Evolutionary conservation across 768 basidiomycete genomes (phyloP).

Genomic region (Psilocybe cubensis): DNA sequence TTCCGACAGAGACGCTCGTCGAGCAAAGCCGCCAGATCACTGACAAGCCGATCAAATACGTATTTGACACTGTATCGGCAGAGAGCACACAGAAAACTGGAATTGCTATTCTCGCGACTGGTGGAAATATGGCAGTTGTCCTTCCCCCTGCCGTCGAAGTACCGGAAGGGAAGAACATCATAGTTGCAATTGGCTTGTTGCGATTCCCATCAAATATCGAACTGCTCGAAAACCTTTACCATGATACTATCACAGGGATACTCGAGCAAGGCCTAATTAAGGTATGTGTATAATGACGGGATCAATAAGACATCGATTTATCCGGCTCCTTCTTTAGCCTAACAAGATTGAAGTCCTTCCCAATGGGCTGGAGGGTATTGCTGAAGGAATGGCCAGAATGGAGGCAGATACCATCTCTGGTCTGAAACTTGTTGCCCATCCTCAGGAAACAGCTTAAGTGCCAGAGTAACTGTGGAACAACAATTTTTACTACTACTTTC

Average conservation of each 20-base stretch:
- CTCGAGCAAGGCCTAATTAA: constrained; percentile 22
- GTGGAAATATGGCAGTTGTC: constrained; percentile 10
- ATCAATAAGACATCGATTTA: background rate
- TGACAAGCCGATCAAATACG: constrained; percentile 21
- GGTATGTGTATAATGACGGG: constrained; percentile 4
- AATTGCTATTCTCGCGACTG: constrained; percentile 25
- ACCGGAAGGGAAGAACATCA: constrained; percentile 13
- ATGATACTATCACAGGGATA: constrained; percentile 11
- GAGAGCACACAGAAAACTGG: constrained; percentile 26
- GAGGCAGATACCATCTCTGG: constrained; percentile 42
- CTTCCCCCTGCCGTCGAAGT: background rate
- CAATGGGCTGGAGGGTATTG: constrained; percentile 45
- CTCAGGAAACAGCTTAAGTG: background rate
- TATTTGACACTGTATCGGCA: constrained; percentile 29
- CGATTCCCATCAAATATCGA: constrained; percentile 16
- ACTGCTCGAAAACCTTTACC: constrained; percentile 18
- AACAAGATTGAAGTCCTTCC: constrained; percentile 34
- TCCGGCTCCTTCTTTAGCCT: constrained; percentile 1
- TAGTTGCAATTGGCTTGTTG: constrained; percentile 9
- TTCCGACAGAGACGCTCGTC: constrained; percentile 19
- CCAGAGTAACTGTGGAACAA: background rate
- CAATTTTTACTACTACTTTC: background rate
- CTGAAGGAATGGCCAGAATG: constrained; percentile 42
- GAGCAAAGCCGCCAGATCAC: constrained; percentile 24
- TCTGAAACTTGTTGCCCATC: constrained; percentile 39